Conservation (phyloP, 495 filamentous ascomycete genomes). For the Zalerion maritima region DNA sequence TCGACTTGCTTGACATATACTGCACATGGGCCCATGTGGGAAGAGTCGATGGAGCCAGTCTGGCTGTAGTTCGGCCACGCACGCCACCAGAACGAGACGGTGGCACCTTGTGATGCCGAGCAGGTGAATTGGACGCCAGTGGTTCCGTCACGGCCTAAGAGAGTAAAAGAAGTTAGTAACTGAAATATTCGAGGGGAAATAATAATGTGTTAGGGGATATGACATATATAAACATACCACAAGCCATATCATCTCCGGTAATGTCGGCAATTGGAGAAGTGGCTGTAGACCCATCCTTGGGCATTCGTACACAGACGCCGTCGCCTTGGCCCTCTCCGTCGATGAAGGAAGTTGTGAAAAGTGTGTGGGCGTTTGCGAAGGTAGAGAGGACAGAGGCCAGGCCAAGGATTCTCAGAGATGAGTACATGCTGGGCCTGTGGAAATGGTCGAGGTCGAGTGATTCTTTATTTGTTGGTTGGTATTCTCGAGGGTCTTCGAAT, state of each 20-base stretch:
- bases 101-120: conserved; percentile 33
- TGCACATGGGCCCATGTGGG: conserved; percentile 56
- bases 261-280: conserved; percentile 41
- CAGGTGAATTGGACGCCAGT: conserved; percentile 44
- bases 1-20: conserved; percentile 56
- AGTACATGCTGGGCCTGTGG: too few species aligned
- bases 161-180: too few species aligned
- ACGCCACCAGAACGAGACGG: conserved; percentile 49
- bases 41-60: conserved; percentile 41
- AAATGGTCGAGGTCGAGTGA: too few species aligned
- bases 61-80: conserved; percentile 39
- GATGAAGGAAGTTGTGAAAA: conserved; percentile 52
- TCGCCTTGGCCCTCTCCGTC: conserved; percentile 50
- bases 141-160: conserved; percentile 40
- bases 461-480: too few species aligned
- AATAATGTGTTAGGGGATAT: neutral
- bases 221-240: conserved; percentile 32
- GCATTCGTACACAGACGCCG: conserved; percentile 56
- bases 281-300: conserved; percentile 27
- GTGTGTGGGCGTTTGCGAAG: conserved; percentile 40
- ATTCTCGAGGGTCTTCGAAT: too few species aligned
- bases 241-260: conserved; percentile 49
- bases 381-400: conserved; percentile 17
- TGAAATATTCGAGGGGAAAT: conserved; percentile 1
- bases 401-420: conserved; percentile 9